Evolutionary conservation across 2,329 filamentous ascomycete genomes (phyloP), one percentile per base, ranked within the genome.

Genomic region (Pezicula rhizophila): DNA sequence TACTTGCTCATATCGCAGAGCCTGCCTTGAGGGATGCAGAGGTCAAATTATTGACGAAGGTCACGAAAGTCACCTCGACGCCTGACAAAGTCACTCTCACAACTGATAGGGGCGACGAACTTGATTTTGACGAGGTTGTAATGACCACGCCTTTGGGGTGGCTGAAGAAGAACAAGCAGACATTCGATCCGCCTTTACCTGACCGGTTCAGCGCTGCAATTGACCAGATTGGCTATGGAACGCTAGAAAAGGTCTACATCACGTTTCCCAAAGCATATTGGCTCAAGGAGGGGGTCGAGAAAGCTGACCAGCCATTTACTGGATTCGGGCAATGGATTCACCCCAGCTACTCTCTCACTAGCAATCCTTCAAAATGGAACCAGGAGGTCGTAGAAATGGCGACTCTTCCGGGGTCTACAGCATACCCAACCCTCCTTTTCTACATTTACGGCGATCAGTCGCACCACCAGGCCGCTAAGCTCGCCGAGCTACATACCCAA

Each of bases 341-440:
- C 3, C 84, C 83, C 20, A 58, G 57, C 5, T 86, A 87, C 64
- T 70, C 77, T 1, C 47, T 65, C 0, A 61, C 69, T 37, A 77
- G 75, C 0, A 75, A 76, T 45, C 71, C 73, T 1, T 55, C 70
- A 2, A 61, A 67, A 51, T 86, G 80, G 80, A 73, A 76, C 52
- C 78, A 82, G 66, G 77, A 84, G 70, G 74, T 73, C 50, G 67
- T 85, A 47, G 82, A 83, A 15, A 71, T 87, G 15, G 75, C 82
- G 39, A 72, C 76, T 1, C 71, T 87, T 2, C 47, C 56, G 0
- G 52, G 63, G 1, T 70, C 68, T 49, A 73, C 77, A 2, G 50
- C 55, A 8, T 83, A 87, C 38, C 80, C 84, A 28, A 87, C 82
- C 2, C 72, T 88, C 2, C 75, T 87, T 41, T 87, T 86, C 72